Base-by-base conservation (phyloP, 2,329 filamentous ascomycete species). In the Nigrospora oryzae region DNA sequence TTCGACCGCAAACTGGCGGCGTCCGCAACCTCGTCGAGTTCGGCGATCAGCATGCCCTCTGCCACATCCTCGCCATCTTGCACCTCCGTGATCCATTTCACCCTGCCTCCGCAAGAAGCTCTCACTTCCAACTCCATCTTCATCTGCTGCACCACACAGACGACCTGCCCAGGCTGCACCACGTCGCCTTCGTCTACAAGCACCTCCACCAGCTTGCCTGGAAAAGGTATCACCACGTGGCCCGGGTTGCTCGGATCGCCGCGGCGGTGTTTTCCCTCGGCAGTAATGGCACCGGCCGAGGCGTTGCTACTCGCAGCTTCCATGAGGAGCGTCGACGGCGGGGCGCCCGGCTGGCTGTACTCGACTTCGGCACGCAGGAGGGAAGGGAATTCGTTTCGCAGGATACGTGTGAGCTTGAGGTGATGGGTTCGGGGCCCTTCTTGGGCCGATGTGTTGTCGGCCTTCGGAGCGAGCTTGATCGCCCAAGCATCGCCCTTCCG, bases 51-150 rank as follows among this genome's bases (percentile, higher is more conserved):
- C 53, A 70, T 71, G 1, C 77, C 77, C 49, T 79, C 77, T 0
- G 65, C 70, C 2, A 81, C 72, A 50, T 79, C 77, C 42, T 74
- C 69, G 6, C 67, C 73, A 3, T 65, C 64, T 38, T 79, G 73
- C 34, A 76, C 72, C 38, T 78, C 73, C 40, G 67, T 64, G 1
- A 74, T 67, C 71, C 75, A 81, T 2, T 56, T 62, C 5, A 77
- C 67, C 2, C 54, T 57, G 0, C 78, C 78, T 1, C 64, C 62
- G 5, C 65, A 64, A 14, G 66, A 63, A 44, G 67, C 68, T 17
- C 80, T 59, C 3, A 84, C 71, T 53, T 83, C 80, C n/a, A 83
- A 59, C 51, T 84, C 80, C 79, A 83, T 84, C 60, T 83, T 83
- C 78, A 83, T 83, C 59, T 83, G 79, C 58, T 76, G 75, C 16